These are phyloP conservation scores for Globisporangium cystogenes DNA, from an alignment of 352 stramenopile species.

Conservation along the genomic window DNA sequence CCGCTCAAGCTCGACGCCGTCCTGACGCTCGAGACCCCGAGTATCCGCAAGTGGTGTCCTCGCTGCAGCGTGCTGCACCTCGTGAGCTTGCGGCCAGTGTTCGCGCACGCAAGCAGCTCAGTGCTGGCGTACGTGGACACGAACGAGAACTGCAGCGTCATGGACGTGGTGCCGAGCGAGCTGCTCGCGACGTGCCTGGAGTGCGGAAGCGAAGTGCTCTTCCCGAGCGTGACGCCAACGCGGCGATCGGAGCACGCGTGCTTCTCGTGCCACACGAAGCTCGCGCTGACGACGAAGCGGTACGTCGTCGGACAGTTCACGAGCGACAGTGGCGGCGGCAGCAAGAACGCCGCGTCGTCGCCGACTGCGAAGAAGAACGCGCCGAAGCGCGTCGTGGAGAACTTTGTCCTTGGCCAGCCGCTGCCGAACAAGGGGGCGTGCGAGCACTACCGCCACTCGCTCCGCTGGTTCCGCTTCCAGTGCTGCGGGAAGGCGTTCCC, in stretches of 20 bases:
- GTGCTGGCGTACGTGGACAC: constrained; percentile 65
- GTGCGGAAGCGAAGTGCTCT: constrained; percentile 58
- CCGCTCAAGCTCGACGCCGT: constrained; percentile 64
- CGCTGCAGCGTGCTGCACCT: constrained; percentile 71
- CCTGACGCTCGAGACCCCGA: constrained; percentile 33
- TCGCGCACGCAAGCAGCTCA: constrained; percentile 61
- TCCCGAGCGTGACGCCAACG: constrained; percentile 39
- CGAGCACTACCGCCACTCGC: constrained; percentile 76
- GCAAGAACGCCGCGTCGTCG: constrained; percentile 6
- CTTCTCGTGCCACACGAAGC: constrained; percentile 74
- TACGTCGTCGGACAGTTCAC: constrained; percentile 28
- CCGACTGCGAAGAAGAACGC: constrained; percentile 26
- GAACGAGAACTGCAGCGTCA: constrained; percentile 56
- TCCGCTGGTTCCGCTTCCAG: constrained; percentile 82
- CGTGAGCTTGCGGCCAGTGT: constrained; percentile 54
- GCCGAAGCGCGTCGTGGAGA: constrained; percentile 32
- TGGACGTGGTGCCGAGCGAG: constrained; percentile 66
- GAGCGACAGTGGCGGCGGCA: constrained; percentile 2
- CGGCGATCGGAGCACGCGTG: constrained; percentile 61
- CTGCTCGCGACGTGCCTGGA: constrained; percentile 67
- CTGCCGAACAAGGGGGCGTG: constrained; percentile 66
- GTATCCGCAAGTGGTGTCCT: constrained; percentile 75
- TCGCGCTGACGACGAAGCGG: constrained; percentile 62
- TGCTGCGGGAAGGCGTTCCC: constrained; percentile 79
- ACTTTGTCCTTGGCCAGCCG: constrained; percentile 58